Percentiles rank a stretch among this genome's conserved stretches.
Conservation (phyloP, 108 stramenopile species). For the Conticribra guillardii region DNA sequence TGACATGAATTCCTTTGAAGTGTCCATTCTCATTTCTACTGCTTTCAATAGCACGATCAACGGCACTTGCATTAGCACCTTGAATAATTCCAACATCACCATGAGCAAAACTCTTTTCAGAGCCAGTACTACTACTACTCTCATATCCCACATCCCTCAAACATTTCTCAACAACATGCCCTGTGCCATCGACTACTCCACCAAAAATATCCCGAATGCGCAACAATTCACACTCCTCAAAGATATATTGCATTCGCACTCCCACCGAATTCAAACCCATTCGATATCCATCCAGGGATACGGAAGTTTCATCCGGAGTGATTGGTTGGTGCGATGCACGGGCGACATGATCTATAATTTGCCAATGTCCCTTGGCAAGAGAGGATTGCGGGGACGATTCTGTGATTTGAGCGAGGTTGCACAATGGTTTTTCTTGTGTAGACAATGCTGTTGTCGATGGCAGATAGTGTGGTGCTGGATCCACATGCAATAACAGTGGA, state of each 20-base stretch:
- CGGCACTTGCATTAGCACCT: not conserved
- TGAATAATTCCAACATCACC: not conserved
- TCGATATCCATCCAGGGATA: conserved; percentile 58
- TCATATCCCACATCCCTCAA: not conserved
- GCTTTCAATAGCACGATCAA: conserved; percentile 3
- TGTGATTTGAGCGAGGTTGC: conserved; percentile 25
- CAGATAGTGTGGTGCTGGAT: conserved; percentile 9
- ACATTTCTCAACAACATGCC: conserved; percentile 25
- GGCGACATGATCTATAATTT: conserved; percentile 49
- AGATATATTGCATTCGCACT: conserved; percentile 56
- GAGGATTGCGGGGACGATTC: conserved; percentile 37
- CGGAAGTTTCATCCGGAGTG: conserved; percentile 47
- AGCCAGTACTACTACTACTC: not conserved
- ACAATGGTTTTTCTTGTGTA: conserved; percentile 14
- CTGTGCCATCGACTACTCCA: conserved; percentile 4
- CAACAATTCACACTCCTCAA: conserved; percentile 46
- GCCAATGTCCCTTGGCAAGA: conserved; percentile 44
- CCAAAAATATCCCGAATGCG: conserved; percentile 40
- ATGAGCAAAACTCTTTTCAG: conserved; percentile 3
- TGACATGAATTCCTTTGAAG: conserved; percentile 51
- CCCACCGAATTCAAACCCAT: conserved; percentile 66
- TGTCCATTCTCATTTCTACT: not conserved
- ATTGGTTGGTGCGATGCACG: conserved; percentile 32
- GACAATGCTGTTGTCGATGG: not conserved
- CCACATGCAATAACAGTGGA: conserved; percentile 47